phyloP scores from a whole-genome alignment of 1,284 basidiomycete genomes.

The Blastosporella zonata region DNA sequence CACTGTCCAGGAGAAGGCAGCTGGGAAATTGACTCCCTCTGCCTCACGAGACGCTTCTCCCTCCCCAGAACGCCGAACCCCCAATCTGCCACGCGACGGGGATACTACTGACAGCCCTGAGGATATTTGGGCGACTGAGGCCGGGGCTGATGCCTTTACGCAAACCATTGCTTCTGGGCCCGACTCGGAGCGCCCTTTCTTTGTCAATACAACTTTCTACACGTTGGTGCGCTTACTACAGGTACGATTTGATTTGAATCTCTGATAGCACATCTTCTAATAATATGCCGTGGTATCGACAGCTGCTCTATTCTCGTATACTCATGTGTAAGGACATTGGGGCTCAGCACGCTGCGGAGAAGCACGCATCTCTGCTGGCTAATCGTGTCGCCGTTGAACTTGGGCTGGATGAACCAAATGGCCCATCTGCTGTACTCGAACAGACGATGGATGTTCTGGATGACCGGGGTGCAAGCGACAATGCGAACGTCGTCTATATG shows the following conservation, averaged over 20 bases:
- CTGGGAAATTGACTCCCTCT: constrained; percentile 32
- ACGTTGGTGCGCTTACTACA: constrained; percentile 85
- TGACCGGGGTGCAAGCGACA: constrained; percentile 35
- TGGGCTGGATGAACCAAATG: constrained; percentile 73
- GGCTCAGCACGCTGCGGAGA: constrained; percentile 55
- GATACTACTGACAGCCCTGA: constrained; percentile 28
- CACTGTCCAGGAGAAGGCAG: constrained; percentile 56
- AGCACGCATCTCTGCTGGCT: constrained; percentile 56
- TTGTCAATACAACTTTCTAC: constrained; percentile 93
- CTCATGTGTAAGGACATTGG: constrained; percentile 84
- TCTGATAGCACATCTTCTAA: constrained; percentile 13
- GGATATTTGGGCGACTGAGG: constrained; percentile 64
- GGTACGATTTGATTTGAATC: constrained; percentile 40
- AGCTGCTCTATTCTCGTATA: constrained; percentile 91
- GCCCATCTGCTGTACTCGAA: constrained; percentile 63
- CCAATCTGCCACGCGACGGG: constrained; percentile 24
- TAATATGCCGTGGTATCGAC: constrained; percentile 26
- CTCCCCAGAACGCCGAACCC: constrained; percentile 30
- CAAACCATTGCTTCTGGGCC: constrained; percentile 26
- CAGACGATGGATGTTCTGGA: constrained; percentile 60
- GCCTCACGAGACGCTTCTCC: constrained; percentile 41
- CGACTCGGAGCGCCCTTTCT: constrained; percentile 62
- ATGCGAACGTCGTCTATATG: constrained; percentile 73
- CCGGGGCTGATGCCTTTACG: constrained; percentile 32
- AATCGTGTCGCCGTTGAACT: constrained; percentile 74